Evolutionary conservation across 257 asterid genomes (phyloP), one percentile per base, ranked within the genome.

Genomic region (Buddleja alternifolia): DNA sequence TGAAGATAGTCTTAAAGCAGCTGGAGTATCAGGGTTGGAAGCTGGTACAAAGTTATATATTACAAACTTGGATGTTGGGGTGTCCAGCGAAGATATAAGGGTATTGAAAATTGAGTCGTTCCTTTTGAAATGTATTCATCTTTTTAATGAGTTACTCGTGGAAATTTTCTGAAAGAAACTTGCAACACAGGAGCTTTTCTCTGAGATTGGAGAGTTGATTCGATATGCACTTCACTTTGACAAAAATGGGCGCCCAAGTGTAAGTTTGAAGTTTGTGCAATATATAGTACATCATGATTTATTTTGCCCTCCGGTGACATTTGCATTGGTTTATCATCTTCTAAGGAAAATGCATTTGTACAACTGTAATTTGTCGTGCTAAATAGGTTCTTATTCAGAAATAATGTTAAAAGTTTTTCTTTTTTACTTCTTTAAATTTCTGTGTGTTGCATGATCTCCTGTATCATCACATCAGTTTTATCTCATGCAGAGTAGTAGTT

Each of bases 71-170:
- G 95, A 83, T n/a, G 20, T 9, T 71, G 93, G 98, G 63, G 98
- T 93, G 59, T 75, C 97, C 37, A 90, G 72, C 71, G 89, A 90
- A 77, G 98, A 93, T 72, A 93, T 93, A 82, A 90, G 97, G 98
- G 98, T 93, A 93, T 76, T 14, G 70, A 11, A 29, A 29, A 37
- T 66, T 66, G 66, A 65, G 76, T 72, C 6, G 45, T 60, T 67
- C 46, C 65, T 23, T 77, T 79, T 75, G 66, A 63, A 37, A 19
- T 65, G 77, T 50, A 44, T 59, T 75, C 67, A 48, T 72, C 74
- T 81, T 77, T 72, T 47, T 60, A 34, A 53, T 72, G 78, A 62
- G 62, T 69, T 73, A 67, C 69, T 75, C 55, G 47, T 71, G 83
- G 77, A 70, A 73, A 58, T 66, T 69, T 76, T 34, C 84, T 82